These are phyloP conservation scores for Malassezia yamatoensis DNA, from an alignment of 1,284 basidiomycete species.

Conservation along the genomic window DNA sequence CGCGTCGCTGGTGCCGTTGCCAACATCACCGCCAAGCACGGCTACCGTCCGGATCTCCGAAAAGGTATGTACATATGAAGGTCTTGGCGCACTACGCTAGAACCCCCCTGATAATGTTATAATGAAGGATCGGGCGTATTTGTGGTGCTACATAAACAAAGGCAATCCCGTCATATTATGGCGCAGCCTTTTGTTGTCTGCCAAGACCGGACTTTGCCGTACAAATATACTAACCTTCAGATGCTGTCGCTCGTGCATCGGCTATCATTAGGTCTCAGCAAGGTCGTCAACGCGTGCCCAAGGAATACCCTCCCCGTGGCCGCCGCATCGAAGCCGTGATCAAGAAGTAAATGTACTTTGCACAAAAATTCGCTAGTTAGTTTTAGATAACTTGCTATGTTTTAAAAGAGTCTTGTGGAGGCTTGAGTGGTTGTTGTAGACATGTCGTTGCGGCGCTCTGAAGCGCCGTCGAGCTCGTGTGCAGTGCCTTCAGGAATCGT, in stretches of 20 bases:
- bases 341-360: conserved; percentile 13
- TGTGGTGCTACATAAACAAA: conserved; percentile 39
- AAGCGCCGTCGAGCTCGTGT: not conserved
- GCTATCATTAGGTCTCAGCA: conserved; percentile 36
- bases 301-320: conserved; percentile 12
- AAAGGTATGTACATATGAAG: conserved; percentile 31
- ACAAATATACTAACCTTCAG: conserved; percentile 21
- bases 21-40: conserved; percentile 40
- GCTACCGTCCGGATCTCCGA: conserved; percentile 44
- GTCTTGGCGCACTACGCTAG: conserved; percentile 37
- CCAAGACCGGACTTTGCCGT: conserved; percentile 8
- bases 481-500: conserved; percentile 16
- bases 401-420: not conserved
- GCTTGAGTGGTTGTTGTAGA: not conserved
- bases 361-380: conserved; percentile 9
- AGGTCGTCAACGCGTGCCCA: conserved; percentile 6
- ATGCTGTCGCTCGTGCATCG: conserved; percentile 40
- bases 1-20: conserved; percentile 37
- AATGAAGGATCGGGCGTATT: conserved; percentile 46
- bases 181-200: not conserved
- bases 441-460: not conserved
- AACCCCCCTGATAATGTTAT: conserved; percentile 40
- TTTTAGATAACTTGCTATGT: not conserved
- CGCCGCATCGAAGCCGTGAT: not conserved
- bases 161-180: not conserved